phyloP scores from a whole-genome alignment of 2,329 filamentous ascomycete species.

The Leptographium lundbergii region DNA sequence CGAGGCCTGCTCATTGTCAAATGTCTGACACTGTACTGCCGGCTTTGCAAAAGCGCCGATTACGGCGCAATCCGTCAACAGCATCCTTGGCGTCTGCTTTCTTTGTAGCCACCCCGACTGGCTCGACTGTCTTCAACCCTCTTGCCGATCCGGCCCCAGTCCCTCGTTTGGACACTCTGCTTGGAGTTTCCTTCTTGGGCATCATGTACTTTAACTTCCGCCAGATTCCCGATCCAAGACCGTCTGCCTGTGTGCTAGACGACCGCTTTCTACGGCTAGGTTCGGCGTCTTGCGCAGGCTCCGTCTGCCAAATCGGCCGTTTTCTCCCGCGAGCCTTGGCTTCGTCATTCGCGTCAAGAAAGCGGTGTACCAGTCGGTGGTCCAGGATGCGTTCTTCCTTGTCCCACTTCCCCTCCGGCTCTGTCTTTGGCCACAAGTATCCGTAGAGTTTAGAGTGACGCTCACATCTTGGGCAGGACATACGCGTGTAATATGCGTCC shows the following conservation, averaged over 20 bases:
- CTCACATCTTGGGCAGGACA: slow-evolving; percentile 84
- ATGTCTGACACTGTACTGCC: background rate
- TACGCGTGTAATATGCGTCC: slow-evolving; percentile 75
- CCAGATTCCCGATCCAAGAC: slow-evolving; percentile 12
- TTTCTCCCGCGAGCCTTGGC: slow-evolving; percentile 33
- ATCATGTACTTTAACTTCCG: slow-evolving; percentile 10
- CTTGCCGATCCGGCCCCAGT: background rate
- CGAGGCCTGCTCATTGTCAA: background rate
- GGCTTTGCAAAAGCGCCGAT: background rate
- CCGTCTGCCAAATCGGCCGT: background rate
- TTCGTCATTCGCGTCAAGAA: slow-evolving; percentile 61
- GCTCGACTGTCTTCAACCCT: background rate
- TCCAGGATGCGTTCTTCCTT: slow-evolving; percentile 63
- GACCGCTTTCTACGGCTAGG: background rate
- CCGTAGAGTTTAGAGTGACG: slow-evolving; percentile 93
- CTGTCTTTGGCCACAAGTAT: slow-evolving; percentile 91
- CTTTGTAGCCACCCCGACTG: background rate
- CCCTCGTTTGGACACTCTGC: background rate
- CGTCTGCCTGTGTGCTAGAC: background rate
- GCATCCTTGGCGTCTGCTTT: background rate
- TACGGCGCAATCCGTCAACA: background rate
- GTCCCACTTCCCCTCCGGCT: slow-evolving; percentile 63
- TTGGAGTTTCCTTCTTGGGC: background rate
- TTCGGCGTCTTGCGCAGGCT: background rate
- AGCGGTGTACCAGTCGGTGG: slow-evolving; percentile 78